Base-by-base conservation (phyloP, 768 basidiomycete species). In the Lepiota venenata region DNA sequence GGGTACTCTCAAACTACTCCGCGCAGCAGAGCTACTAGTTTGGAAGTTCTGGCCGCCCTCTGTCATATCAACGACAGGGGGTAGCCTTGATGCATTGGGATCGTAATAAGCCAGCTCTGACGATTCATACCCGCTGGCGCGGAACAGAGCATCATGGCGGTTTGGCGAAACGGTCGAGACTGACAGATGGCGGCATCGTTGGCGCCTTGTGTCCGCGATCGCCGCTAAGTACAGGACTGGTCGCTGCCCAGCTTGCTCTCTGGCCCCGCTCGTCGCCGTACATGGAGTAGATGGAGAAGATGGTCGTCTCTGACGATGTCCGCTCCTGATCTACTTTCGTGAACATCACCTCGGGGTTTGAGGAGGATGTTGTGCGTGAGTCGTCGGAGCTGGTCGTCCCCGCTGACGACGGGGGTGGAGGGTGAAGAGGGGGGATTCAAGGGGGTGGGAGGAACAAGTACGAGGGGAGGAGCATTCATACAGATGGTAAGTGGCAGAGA, bases 221-320 rank as follows among this genome's bases (percentile, higher is more conserved):
- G 61, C 52, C 61, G 38, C 21, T 54, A 10, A 39, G 38, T 11
- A 47, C 25, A 18, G 46, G 15, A 6, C 32, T 35, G 18, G 32
- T 16, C n/a, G 46, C 46, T n/a, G 66, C 63, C 78, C 80, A 84
- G 72, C 78, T 70, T 7, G 61, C 57, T 39, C 53, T 55, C 14
- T 60, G 65, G 57, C 52, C 66, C 63, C 56, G 56, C 54, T 84
- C 81, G 65, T 85, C 84, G 50, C 82, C 82, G 66, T 93, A 93
- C 90, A 91, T 91, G 46, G 87, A 90, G 67, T 91, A 93, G 53
- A 93, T 92, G 50, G 87, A 84, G 65, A 87, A 83, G 64, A 92
- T 88, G 11, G 88, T 82, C 46, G 86, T 82, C 61, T 89, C 88
- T 11, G 87, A 82, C 0, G 86, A 84, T 71, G 72, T 47, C 73